Percentiles rank a stretch among this genome's conserved stretches.
Conservation (phyloP, 495 filamentous ascomycete species). For the Friedmanniomyces simplex region DNA sequence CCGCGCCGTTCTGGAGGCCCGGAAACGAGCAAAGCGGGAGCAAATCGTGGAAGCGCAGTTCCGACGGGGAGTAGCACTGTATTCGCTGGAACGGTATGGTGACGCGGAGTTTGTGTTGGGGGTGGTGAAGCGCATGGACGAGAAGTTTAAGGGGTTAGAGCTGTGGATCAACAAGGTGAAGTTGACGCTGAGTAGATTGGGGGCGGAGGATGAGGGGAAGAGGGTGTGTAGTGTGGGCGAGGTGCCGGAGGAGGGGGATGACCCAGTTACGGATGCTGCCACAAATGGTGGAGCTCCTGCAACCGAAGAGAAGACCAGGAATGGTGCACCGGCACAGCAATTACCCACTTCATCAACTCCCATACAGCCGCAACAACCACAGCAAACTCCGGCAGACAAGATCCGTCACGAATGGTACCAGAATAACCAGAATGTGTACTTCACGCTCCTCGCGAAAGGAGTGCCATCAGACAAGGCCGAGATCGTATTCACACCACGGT, state of each 20-base stretch:
- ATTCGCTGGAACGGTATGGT: constrained; percentile 57
- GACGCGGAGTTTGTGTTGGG: constrained; percentile 67
- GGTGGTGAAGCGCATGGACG: constrained; percentile 49
- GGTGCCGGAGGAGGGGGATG: constrained; percentile 48
- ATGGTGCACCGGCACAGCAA: not conserved
- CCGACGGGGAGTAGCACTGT: constrained; percentile 64
- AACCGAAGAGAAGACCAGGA: not conserved
- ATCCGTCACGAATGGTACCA: constrained; percentile 79
- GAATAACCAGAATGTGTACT: constrained; percentile 50
- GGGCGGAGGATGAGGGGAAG: constrained; percentile 45
- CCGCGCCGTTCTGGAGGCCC: constrained; percentile 56
- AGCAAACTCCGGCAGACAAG: constrained; percentile 47
- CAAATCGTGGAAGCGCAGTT: constrained; percentile 72
- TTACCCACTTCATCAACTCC: not conserved
- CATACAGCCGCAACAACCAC: constrained; percentile 20
- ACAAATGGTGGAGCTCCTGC: not conserved
- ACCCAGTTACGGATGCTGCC: not conserved
- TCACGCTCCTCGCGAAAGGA: constrained; percentile 63
- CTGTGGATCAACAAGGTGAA: constrained; percentile 55
- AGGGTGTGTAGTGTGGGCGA: constrained; percentile 49
- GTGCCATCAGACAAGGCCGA: constrained; percentile 52
- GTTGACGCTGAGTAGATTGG: constrained; percentile 38
- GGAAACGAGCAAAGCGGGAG: constrained; percentile 66
- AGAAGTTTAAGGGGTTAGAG: constrained; percentile 50
- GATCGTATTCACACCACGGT: constrained; percentile 47